These are phyloP conservation scores for Nemophila menziesii DNA, from an alignment of 257 asterid species.

Conservation along the genomic window DNA sequence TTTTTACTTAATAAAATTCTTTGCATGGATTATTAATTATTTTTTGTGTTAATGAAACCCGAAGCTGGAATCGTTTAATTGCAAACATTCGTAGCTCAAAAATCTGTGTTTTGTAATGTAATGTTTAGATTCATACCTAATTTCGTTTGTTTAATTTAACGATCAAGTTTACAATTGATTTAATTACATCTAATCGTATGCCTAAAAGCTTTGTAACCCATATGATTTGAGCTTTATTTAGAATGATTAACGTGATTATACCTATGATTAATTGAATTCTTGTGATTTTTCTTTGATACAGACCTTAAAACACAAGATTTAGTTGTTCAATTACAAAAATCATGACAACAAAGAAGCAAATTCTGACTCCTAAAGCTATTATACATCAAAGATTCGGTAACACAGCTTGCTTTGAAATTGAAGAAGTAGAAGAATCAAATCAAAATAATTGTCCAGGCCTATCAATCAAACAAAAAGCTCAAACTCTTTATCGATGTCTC, in stretches of 20 bases:
- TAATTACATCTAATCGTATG: too few relatives aligned
- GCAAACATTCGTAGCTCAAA: background rate
- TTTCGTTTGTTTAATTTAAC: too few relatives aligned
- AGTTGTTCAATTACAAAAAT: constrained; percentile 3
- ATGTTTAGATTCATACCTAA: too few relatives aligned
- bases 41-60: background rate
- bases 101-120: background rate
- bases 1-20: too few relatives aligned
- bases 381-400: constrained; percentile 65
- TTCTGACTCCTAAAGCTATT: constrained; percentile 72
- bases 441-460: constrained; percentile 62
- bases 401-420: constrained; percentile 59
- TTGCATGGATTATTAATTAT: background rate
- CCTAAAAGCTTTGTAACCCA: background rate
- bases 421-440: constrained; percentile 52
- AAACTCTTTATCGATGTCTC: constrained; percentile 59
- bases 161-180: too few relatives aligned
- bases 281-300: background rate
- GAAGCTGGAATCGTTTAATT: background rate
- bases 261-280: background rate
- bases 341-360: constrained; percentile 34
- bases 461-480: constrained; percentile 51
- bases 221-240: background rate
- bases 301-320: background rate
- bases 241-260: too few relatives aligned